Percentiles rank a stretch among this genome's conserved stretches.
Conservation (phyloP, 208 protist species). For the Trypanosoma platydactyli region DNA sequence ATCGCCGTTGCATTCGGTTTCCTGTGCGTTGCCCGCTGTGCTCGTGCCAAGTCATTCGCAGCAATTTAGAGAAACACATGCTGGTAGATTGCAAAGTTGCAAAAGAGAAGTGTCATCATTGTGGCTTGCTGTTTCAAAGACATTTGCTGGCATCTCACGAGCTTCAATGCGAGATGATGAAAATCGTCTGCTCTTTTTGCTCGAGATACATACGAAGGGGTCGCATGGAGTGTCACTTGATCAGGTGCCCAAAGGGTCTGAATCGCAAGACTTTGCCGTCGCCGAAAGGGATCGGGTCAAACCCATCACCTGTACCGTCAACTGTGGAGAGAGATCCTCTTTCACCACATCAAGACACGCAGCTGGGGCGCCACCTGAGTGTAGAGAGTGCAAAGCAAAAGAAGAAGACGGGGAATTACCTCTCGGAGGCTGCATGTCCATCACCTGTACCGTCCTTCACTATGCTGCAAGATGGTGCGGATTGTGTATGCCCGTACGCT, state of each 20-base stretch:
- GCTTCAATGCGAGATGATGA: conserved; percentile 61
- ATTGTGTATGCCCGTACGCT: conserved; percentile 58
- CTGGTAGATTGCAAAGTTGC: conserved; percentile 49
- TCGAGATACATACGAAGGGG: conserved; percentile 55
- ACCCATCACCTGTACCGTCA: not conserved
- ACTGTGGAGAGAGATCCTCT: too few relatives aligned
- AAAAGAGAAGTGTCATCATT: conserved; percentile 77
- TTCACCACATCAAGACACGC: too few relatives aligned
- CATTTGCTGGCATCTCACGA: conserved; percentile 55
- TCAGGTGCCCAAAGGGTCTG: conserved; percentile 54
- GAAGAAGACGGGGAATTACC: not conserved
- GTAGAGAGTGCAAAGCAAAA: not conserved
- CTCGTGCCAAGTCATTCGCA: conserved; percentile 47
- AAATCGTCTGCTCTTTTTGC: conserved; percentile 57
- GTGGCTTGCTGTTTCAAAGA: conserved; percentile 41
- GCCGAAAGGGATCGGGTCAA: not conserved
- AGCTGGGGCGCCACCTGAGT: conserved; percentile 1
- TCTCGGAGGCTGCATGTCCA: not conserved
- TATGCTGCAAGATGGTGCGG: not conserved
- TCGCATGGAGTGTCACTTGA: conserved; percentile 40
- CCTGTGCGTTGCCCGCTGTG: conserved; percentile 67
- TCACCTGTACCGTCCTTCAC: conserved; percentile 4
- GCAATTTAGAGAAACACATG: conserved; percentile 57
- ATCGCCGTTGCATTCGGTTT: conserved; percentile 46
- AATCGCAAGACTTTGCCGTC: conserved; percentile 18